These are phyloP conservation scores for Ganoderma leucocontextum DNA, from an alignment of 1,284 basidiomycete genomes.

Conservation along the genomic window DNA sequence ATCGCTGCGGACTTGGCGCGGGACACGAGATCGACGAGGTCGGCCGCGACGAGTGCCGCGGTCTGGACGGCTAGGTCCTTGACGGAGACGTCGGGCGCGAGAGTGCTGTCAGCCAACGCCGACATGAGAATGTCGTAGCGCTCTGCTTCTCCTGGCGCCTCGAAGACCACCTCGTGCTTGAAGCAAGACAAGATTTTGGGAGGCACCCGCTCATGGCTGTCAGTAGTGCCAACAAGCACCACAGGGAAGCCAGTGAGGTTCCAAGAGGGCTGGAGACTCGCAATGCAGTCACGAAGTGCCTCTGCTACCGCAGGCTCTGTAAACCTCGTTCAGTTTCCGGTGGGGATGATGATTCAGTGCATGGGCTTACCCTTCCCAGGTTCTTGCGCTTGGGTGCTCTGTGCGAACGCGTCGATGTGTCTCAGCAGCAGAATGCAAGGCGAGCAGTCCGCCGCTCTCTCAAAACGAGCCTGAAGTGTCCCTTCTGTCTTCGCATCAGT, in stretches of 20 bases:
- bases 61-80: conserved; percentile 84
- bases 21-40: conserved; percentile 78
- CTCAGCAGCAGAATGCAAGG: conserved; percentile 89
- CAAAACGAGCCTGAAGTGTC: conserved; percentile 78
- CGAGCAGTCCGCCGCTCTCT: conserved; percentile 81
- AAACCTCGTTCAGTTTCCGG: conserved; percentile 5
- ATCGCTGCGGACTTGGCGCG: conserved; percentile 71
- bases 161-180: conserved; percentile 87
- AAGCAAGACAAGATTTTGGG: conserved; percentile 77
- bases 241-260: conserved; percentile 71
- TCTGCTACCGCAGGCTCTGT: conserved; percentile 70
- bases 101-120: conserved; percentile 51
- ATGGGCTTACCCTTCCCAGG: conserved; percentile 67
- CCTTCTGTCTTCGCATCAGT: conserved; percentile 84
- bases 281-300: conserved; percentile 74
- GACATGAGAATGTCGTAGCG: conserved; percentile 70
- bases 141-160: conserved; percentile 86
- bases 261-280: conserved; percentile 62
- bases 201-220: conserved; percentile 75
- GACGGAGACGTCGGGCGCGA: conserved; percentile 86
- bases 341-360: not conserved
- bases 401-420: conserved; percentile 85
- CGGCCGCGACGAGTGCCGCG: conserved; percentile 89
- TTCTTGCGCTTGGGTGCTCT: conserved; percentile 73
- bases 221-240: conserved; percentile 80